phyloP scores from a whole-genome alignment of 2,329 filamentous ascomycete genomes.

The Mycogone perniciosa region DNA sequence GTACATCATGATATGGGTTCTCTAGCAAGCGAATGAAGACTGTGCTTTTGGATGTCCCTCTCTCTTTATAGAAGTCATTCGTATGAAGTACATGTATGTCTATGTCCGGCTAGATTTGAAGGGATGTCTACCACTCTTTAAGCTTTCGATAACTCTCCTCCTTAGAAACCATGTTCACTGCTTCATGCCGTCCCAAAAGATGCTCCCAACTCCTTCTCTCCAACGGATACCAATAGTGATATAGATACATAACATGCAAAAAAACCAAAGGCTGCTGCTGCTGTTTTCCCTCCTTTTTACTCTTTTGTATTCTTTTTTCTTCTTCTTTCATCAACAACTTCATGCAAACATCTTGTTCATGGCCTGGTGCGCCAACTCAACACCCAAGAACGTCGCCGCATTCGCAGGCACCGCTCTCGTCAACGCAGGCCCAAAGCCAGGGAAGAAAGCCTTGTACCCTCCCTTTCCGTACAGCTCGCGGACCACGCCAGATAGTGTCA shows the following conservation, averaged over 20 bases:
- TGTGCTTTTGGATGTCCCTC: no score
- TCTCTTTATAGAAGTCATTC: no score
- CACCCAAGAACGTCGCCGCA: constrained; percentile 86
- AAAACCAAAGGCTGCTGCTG: background rate
- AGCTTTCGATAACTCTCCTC: constrained; percentile 7
- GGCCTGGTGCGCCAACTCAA: constrained; percentile 75
- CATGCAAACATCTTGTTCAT: constrained; percentile 68
- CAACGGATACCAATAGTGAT: background rate
- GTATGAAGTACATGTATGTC: background rate
- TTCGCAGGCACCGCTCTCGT: constrained; percentile 93
- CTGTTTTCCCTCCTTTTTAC: background rate
- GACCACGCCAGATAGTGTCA: constrained; percentile 74
- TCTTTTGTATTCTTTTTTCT: background rate
- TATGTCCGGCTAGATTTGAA: background rate
- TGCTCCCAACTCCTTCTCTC: background rate
- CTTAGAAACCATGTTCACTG: background rate
- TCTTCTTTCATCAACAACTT: background rate
- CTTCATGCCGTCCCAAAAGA: background rate
- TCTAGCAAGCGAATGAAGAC: no score
- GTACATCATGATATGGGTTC: no score
- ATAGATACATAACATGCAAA: background rate
- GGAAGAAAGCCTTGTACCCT: constrained; percentile 90
- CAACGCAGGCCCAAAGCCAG: constrained; percentile 87
- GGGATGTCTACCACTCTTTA: background rate
- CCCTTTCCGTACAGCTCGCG: constrained; percentile 75